Base-by-base conservation (phyloP, 2,329 filamentous ascomycete species). In the Sporothrix globosa region DNA sequence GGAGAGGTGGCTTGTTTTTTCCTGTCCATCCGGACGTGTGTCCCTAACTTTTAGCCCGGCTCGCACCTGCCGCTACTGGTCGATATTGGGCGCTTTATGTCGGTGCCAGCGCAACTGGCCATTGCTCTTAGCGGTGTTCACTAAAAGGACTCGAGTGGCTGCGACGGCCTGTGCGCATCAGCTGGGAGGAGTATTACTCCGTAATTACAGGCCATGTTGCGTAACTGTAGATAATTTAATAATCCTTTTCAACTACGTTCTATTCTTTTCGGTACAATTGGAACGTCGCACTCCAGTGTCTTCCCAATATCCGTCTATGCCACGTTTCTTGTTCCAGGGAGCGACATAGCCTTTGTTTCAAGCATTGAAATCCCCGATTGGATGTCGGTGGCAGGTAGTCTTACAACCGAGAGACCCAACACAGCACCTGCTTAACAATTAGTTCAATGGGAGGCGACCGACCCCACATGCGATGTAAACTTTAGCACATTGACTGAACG, bases 281-380 rank as follows among this genome's bases (percentile, higher is more conserved):
- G 34, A 54, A 54, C 17, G 30, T 14, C 30, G 13, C 21, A 30
- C 27, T 30, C 27, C 27, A 4, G 27, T 30, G 13, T 24, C 11
- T 24, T 21, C 50, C 50, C 50, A 24, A 53, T 24, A 4, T 58
- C 56, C 30, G 34, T 24, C 60, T 41, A 48, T 19, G 41, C 41
- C 60, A 63, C 60, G 60, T 63, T 63, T 63, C 60, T 63, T 48
- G 39, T 48, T 48, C 21, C 41, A 48, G 27, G 5, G 60, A 63
- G 44, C 58, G 5, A 11, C 41, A 21, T n/a, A 63, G 41, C 14
- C 10, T 17, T 44, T 19, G 58, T 48, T 46, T 63, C 21, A 63
- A 63, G 41, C 56, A 11, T 44, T 19, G 4, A 19, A 13, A 9
- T 19, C 34, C 34, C 56, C 56, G 39, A 44, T 61, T 61, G 56